Evolutionary conservation across 2,329 filamentous ascomycete species (phyloP), one percentile per base, ranked within the genome.

Genomic region (Talaromyces verruculosus): DNA sequence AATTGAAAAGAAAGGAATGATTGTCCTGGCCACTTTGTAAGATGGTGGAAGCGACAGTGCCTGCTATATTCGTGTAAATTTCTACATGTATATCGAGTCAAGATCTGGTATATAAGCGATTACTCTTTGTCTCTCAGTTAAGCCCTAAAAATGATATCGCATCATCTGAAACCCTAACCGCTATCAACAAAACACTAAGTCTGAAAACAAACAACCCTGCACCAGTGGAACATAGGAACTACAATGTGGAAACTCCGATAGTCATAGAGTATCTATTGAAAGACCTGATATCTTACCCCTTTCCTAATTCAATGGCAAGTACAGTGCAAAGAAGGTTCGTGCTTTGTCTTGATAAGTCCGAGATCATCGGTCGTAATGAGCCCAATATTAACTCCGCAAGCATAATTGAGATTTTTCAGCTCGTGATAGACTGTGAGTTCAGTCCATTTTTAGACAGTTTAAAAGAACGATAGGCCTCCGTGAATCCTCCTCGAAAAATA

Each of bases 311-410:
- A n/a, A 30, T 7, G 25, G 17, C 25, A 30, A n/a, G 11, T 15
- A 6, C 22, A 28, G 2, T 28, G 13, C 19, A 49, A 6, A 33
- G 6, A 33, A 17, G 6, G 49, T 10, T 53, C 15, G 1, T 53
- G 13, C 13, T n/a, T n/a, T 8, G 13, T 17, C 8, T 33, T 15
- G 25, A 28, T 47, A 61, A 61, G 58, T 61, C 58, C 58, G 58
- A 30, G 11, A 60, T 17, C 39, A 28, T 30, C 58, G 17, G 58
- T 22, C 45, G 5, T 61, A 22, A 35, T 47, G 58, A 47, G 13
- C 43, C 8, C 19, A 61, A 47, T 47, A 61, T 61, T 19, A 61
- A 61, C 58, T 61, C 58, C 58, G 58, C 8, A 13, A 47, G n/a
- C 39, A 61, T n/a, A 30, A 19, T 17, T 30, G 15, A 33, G 22